A percentile compares a stretch with the other conserved stretches of the same genome.
Conservation (phyloP, 495 filamentous ascomycete genomes). For the Xylaria telfairii region DNA sequence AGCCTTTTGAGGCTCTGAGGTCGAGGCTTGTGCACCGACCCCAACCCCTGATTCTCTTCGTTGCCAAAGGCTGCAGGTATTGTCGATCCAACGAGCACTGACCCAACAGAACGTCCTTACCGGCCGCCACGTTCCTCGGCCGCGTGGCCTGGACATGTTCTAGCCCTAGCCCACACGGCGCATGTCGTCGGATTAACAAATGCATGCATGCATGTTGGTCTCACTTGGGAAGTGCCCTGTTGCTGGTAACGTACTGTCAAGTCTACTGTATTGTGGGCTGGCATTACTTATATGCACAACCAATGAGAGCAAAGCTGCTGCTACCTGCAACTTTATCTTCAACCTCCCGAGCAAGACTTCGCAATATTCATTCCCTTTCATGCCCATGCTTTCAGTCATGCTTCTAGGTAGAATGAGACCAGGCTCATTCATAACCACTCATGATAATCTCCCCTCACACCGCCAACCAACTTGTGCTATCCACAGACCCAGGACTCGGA, state of each 20-base stretch:
- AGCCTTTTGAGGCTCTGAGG: background rate
- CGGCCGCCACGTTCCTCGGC: background rate
- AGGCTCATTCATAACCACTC: background rate
- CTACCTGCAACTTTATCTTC: background rate
- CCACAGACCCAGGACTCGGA: background rate
- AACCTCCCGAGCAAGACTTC: background rate
- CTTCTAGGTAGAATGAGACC: background rate
- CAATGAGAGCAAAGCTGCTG: background rate
- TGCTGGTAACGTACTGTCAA: background rate
- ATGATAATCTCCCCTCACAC: background rate
- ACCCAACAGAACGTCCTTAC: background rate
- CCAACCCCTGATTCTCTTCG: conserved; percentile 1
- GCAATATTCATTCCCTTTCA: background rate
- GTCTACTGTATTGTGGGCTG: background rate
- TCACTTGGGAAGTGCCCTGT: background rate
- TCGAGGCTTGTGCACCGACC: background rate
- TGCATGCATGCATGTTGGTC: conserved; percentile 1
- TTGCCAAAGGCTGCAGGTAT: background rate
- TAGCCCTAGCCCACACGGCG: background rate
- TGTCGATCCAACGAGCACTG: conserved; percentile 8
- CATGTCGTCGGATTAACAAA: background rate
- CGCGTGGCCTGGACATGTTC: background rate
- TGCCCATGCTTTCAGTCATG: background rate
- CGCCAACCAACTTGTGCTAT: background rate
- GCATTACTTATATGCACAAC: background rate